A percentile compares a stretch with the other conserved stretches of the same genome.
Evolutionary conservation across 805 yeast species (phyloP).

Genomic region (Candida argentea): DNA sequence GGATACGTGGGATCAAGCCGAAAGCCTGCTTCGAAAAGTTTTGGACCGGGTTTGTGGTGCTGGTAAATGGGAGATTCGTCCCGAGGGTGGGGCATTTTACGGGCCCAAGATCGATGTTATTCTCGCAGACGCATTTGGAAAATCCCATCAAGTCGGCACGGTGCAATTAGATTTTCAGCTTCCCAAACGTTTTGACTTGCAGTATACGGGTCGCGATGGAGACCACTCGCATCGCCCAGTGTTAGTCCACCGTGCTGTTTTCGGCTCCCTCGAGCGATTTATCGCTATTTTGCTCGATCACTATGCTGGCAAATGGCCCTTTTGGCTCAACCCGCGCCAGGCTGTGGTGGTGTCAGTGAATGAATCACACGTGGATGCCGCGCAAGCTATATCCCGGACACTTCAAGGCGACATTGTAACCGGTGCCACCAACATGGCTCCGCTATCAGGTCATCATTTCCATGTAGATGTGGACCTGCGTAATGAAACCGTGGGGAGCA

Average conservation of each 20-base stretch:
- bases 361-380: conserved; percentile 46
- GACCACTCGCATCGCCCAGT: conserved; percentile 60
- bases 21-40: conserved; percentile 49
- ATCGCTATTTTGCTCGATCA: conserved; percentile 86
- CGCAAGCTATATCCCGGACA: conserved; percentile 34
- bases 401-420: conserved; percentile 36
- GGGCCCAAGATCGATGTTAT: conserved; percentile 93
- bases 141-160: conserved; percentile 90
- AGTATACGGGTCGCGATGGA: conserved; percentile 46
- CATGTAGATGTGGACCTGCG: conserved; percentile 69
- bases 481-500: conserved; percentile 66
- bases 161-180: conserved; percentile 92
- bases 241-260: conserved; percentile 93
- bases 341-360: conserved; percentile 76
- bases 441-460: conserved; percentile 50
- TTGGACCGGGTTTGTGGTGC: conserved; percentile 35
- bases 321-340: conserved; percentile 92
- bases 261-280: conserved; percentile 90
- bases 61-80: conserved; percentile 62
- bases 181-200: conserved; percentile 72
- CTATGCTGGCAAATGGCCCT: conserved; percentile 91
- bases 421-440: conserved; percentile 32
- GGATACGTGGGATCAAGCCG: conserved; percentile 79
- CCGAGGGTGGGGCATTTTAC: conserved; percentile 95
- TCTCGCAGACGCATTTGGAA: conserved; percentile 68